phyloP scores from a whole-genome alignment of 2,329 filamentous ascomycete genomes.

The Fusarium metavorans region DNA sequence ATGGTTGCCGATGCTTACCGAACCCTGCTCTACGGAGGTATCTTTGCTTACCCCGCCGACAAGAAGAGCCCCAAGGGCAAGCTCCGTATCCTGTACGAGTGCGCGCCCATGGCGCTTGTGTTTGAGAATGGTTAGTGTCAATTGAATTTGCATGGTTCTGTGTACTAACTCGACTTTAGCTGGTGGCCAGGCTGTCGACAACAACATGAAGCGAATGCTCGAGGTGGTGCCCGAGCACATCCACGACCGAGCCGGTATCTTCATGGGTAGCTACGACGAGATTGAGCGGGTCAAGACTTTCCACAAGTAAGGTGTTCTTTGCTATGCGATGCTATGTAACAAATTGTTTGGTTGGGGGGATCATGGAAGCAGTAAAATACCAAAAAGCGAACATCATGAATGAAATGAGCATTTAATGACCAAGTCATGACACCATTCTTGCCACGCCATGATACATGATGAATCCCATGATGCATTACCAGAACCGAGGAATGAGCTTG shows the following conservation, averaged over 20 bases:
- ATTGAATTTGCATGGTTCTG: background rate
- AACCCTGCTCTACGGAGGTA: slow-evolving; percentile 92
- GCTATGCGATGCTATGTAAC: background rate
- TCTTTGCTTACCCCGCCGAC: slow-evolving; percentile 97
- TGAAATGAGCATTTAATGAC: slow-evolving; percentile 44
- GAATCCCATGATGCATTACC: slow-evolving; percentile 34
- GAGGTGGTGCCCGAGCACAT: slow-evolving; percentile 91
- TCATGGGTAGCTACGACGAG: slow-evolving; percentile 94
- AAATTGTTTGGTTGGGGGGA: slow-evolving; percentile 28
- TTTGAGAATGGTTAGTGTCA: slow-evolving; percentile 89
- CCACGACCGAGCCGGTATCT: slow-evolving; percentile 95
- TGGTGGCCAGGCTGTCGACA: slow-evolving; percentile 91
- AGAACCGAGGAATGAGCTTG: slow-evolving; percentile 73
- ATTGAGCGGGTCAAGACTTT: slow-evolving; percentile 93
- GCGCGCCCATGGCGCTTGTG: slow-evolving; percentile 97
- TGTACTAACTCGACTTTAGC: slow-evolving; percentile 64
- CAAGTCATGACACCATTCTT: slow-evolving; percentile 26
- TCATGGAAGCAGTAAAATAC: slow-evolving; percentile 36
- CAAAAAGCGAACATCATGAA: slow-evolving; percentile 39
- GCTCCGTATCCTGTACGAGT: slow-evolving; percentile 96
- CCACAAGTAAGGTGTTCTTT: slow-evolving; percentile 61
- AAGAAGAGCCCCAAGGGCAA: slow-evolving; percentile 99
- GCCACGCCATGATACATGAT: slow-evolving; percentile 29
- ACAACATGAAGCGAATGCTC: slow-evolving; percentile 91
- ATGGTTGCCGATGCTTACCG: slow-evolving; percentile 99